Percentiles rank a stretch among this genome's conserved stretches.
These are phyloP conservation scores for Aeschynomene evenia DNA, from an alignment of 306 rosid species.

Conservation along the genomic window DNA sequence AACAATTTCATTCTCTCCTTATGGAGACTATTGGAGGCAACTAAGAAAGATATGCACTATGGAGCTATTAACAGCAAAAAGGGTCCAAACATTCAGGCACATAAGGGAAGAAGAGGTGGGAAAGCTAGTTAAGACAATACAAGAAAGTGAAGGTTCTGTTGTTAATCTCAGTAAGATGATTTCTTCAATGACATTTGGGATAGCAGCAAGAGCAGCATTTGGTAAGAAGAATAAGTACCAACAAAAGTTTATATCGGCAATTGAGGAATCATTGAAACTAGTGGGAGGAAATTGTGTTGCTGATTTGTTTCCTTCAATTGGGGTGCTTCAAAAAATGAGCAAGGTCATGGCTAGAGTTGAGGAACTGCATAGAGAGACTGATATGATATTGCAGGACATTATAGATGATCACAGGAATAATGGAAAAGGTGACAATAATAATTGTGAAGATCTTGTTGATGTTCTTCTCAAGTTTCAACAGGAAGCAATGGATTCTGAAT, in stretches of 20 bases:
- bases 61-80: constrained; percentile 28
- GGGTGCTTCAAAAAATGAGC: constrained; percentile 25
- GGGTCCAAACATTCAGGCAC: constrained; percentile 26
- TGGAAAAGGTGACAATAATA: too few species aligned
- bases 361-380: not conserved
- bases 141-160: constrained; percentile 22
- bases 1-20: not conserved
- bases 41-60: constrained; percentile 30
- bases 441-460: constrained; percentile 40
- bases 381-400: constrained; percentile 10
- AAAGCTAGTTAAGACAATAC: not conserved
- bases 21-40: constrained; percentile 33
- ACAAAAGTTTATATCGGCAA: not conserved
- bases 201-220: too few species aligned
- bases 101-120: constrained; percentile 33
- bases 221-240: constrained; percentile 8
- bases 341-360: constrained; percentile 4
- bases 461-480: constrained; percentile 29
- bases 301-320: constrained; percentile 33
- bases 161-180: constrained; percentile 16
- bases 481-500: not conserved
- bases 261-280: not conserved
- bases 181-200: not conserved
- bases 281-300: not conserved
- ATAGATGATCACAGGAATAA: not conserved